Percentiles rank a stretch among this genome's conserved stretches.
phyloP scores from a whole-genome alignment of 331 rosid species.

The Arachis monticola region DNA sequence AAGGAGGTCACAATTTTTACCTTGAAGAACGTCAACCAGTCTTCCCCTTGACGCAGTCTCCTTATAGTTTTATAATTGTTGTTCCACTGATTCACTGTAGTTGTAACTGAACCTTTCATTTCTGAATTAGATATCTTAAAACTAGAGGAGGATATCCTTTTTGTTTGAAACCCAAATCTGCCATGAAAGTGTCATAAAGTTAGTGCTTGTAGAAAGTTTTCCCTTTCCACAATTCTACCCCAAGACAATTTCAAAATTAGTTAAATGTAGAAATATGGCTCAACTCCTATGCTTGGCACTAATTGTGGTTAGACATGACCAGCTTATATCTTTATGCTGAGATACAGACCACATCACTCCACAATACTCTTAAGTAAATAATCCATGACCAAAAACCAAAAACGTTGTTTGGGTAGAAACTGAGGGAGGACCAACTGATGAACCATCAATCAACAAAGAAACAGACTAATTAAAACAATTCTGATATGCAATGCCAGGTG shows the following conservation, averaged over 20 bases:
- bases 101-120: slow-evolving; percentile 52
- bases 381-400: neutral
- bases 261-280: slow-evolving; percentile 10
- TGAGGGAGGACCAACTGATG: slow-evolving; percentile 21
- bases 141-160: slow-evolving; percentile 49
- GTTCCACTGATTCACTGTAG: slow-evolving; percentile 66
- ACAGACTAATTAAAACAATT: neutral
- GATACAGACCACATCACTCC: slow-evolving; percentile 32
- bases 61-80: slow-evolving; percentile 49
- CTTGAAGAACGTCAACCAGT: slow-evolving; percentile 76
- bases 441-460: slow-evolving; percentile 19
- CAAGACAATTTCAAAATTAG: slow-evolving; percentile 25
- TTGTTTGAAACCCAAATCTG: slow-evolving; percentile 61
- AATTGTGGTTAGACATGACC: slow-evolving; percentile 27
- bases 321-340: slow-evolving; percentile 16
- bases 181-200: slow-evolving; percentile 30
- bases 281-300: slow-evolving; percentile 17
- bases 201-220: slow-evolving; percentile 33
- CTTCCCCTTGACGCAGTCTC: slow-evolving; percentile 65
- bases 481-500: slow-evolving; percentile 11
- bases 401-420: slow-evolving; percentile 1
- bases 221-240: slow-evolving; percentile 7
- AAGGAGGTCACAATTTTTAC: slow-evolving; percentile 39
- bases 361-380: slow-evolving; percentile 19
- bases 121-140: slow-evolving; percentile 58